Evolutionary conservation across 2,329 filamentous ascomycete species (phyloP), one percentile per base, ranked within the genome.

Genomic region (Chalara sp.): DNA sequence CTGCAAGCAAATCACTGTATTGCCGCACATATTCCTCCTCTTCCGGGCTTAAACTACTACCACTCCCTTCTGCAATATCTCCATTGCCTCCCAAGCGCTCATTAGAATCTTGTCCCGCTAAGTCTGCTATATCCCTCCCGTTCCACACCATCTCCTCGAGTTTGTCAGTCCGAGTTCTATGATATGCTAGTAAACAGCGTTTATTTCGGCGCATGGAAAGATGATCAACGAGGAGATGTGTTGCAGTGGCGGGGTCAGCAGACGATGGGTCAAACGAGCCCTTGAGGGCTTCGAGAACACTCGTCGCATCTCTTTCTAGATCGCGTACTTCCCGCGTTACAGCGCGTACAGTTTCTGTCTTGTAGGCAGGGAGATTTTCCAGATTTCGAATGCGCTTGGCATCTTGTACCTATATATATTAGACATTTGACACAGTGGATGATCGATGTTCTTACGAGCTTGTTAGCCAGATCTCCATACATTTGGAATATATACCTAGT

Each of bases 131-230:
- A 64, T 97, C 93, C 8, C 84, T 78, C 1, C 92, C 93, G 55
- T 81, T 86, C 93, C 93, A 99, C 53, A 91, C 92, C 64, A 96
- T 84, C 66, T 92, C 87, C 65, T 97, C 93, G 6, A 99, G 76
- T 68, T 95, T 95, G 65, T 96, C 88, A 2, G 88, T 87, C 47
- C 93, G 82, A 13, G 89, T 91, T 32, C 87, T 84, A 67, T 99
- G 93, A 66, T 99, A 99, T 4, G 92, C 91, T 6, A 99, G 80
- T 21, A 99, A 76, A 64, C 93, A 99, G 42, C 93, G 85, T 69
- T 99, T 99, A 69, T 99, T 96, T 50, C 93, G 81, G 46, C 93
- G 84, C 87, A 97, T 96, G 59, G 88, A 90, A 8, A 99, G 75
- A 66, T 99, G 92, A 67, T 96, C 88, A 54, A 97, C 91, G 28